Conservation (phyloP, 1,284 basidiomycete genomes). For the Apiotrichum akiyoshidainum region DNA sequence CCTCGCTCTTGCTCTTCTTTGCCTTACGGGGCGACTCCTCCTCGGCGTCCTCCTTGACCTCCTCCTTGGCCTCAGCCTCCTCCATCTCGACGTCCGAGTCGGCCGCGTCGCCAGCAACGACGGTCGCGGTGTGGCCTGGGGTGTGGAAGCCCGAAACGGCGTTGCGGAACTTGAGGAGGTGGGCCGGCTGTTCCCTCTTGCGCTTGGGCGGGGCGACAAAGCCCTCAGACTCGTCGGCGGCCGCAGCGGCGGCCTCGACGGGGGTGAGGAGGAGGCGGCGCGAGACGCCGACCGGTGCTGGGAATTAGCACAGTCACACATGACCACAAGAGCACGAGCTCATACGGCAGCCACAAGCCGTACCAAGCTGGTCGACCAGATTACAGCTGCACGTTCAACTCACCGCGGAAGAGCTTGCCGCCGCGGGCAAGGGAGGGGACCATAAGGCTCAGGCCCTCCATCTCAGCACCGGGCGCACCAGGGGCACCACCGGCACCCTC, state of each 20-base stretch:
- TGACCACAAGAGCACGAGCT: too few species aligned
- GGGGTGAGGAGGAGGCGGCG: constrained; percentile 43
- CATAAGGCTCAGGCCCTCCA: constrained; percentile 43
- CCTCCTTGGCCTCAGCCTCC: background rate
- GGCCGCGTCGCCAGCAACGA: background rate
- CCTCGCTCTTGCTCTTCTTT: constrained; percentile 10
- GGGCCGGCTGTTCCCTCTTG: constrained; percentile 36
- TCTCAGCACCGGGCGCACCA: constrained; percentile 38
- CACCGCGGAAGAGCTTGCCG: constrained; percentile 41
- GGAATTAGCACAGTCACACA: background rate
- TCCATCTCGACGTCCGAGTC: background rate
- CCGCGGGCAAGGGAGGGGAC: constrained; percentile 29
- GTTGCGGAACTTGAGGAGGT: constrained; percentile 46
- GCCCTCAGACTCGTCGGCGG: background rate
- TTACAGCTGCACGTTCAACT: constrained; percentile 11
- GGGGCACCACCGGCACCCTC: constrained; percentile 18
- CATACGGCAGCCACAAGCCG: background rate
- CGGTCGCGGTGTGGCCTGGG: constrained; percentile 26
- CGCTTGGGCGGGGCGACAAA: constrained; percentile 13
- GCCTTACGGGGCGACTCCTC: constrained; percentile 4
- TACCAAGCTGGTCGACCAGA: background rate
- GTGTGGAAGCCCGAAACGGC: constrained; percentile 37
- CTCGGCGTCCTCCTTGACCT: background rate
- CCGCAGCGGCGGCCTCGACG: background rate
- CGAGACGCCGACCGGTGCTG: constrained; percentile 41